These are phyloP conservation scores for Sordariomycetes sp. DNA, from an alignment of 2,329 filamentous ascomycete species.

Conservation along the genomic window DNA sequence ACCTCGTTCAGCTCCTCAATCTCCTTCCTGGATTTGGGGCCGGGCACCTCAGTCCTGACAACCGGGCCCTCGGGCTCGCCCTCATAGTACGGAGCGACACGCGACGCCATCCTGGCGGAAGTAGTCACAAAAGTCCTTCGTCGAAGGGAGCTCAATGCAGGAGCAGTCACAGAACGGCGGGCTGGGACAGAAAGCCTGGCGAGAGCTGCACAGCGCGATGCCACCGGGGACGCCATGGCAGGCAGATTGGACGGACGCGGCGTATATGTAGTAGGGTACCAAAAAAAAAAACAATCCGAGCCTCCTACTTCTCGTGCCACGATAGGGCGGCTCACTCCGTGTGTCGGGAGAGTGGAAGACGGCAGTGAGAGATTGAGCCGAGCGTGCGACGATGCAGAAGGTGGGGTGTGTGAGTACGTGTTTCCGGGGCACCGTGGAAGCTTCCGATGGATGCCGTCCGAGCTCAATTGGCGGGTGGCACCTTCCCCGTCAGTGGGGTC, in stretches of 20 bases:
- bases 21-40: constrained; percentile 57
- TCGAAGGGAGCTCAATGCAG: neutral
- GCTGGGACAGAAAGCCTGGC: neutral
- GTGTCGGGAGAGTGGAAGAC: neutral
- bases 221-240: neutral
- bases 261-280: neutral
- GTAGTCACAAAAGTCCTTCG: neutral
- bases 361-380: neutral
- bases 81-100: constrained; percentile 19
- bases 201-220: neutral
- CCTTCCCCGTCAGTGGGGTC: neutral
- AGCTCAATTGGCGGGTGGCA: neutral
- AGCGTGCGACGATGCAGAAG: neutral
- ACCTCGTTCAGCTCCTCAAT: constrained; percentile 62
- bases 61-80: constrained; percentile 38
- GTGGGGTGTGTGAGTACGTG: neutral
- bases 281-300: neutral
- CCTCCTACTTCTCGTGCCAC: neutral
- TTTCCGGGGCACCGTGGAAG: neutral
- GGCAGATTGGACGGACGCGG: neutral
- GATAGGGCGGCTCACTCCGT: neutral
- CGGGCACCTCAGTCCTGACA: constrained; percentile 54
- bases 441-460: neutral
- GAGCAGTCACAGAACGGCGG: neutral
- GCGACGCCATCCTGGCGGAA: neutral